These are phyloP conservation scores for Thermothielavioides terrestris DNA, from an alignment of 495 filamentous ascomycete genomes.

Conservation along the genomic window DNA sequence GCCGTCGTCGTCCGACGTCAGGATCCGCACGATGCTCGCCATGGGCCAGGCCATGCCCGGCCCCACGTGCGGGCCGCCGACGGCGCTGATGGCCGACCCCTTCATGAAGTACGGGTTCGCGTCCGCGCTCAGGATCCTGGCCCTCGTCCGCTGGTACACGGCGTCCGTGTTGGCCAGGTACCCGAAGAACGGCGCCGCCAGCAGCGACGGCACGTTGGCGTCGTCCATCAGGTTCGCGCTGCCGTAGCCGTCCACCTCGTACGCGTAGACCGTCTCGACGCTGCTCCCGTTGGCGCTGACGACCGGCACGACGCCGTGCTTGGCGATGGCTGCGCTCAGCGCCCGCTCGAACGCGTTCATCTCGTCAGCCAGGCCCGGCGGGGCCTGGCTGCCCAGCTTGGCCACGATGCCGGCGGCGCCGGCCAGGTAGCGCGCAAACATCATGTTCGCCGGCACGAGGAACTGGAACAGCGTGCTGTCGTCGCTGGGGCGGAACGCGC, in stretches of 20 bases:
- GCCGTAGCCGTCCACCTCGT: constrained; percentile 54
- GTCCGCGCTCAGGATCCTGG: constrained; percentile 33
- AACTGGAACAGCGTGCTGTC: constrained; percentile 50
- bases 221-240: constrained; percentile 50
- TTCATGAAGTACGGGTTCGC: constrained; percentile 51
- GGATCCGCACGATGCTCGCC: constrained; percentile 41
- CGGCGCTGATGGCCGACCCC: constrained; percentile 43
- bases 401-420: constrained; percentile 42
- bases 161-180: constrained; percentile 36
- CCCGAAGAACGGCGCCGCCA: constrained; percentile 46
- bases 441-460: constrained; percentile 61
- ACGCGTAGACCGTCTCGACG: constrained; percentile 44
- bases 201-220: constrained; percentile 51
- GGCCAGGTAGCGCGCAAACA: constrained; percentile 50
- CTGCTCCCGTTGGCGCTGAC: constrained; percentile 14
- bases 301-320: constrained; percentile 40
- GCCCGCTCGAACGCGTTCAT: constrained; percentile 42
- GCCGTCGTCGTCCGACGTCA: constrained; percentile 35
- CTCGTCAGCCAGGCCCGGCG: constrained; percentile 30
- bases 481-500: constrained; percentile 57
- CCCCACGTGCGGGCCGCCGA: constrained; percentile 50
- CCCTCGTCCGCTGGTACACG: constrained; percentile 45
- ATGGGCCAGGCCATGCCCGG: constrained; percentile 54
- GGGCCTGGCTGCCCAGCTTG: constrained; percentile 24
- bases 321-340: constrained; percentile 42